Evolutionary conservation across 306 rosid genomes (phyloP), one percentile per base, ranked within the genome.

Genomic region (Trifolium repens): DNA sequence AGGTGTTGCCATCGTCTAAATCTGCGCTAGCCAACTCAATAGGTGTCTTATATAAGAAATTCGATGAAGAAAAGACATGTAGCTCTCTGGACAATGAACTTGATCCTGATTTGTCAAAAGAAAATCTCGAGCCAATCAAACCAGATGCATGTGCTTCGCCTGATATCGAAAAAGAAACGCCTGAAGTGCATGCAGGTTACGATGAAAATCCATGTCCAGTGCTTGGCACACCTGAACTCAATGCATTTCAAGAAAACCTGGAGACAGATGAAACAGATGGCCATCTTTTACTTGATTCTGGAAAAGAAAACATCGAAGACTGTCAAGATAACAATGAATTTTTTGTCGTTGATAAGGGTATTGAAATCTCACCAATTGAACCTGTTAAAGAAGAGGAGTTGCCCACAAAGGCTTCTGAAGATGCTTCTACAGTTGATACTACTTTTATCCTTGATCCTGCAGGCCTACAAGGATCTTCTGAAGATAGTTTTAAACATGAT

Each of bases 1-100:
- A 87, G 79, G 87, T 91, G 47, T 71, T 88, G 80, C 97, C 97
- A 35, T 12, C 62, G 27, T 81, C 96, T 24, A 81, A 76, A 83
- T 82, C 84, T 8, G 92, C 82, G 70, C 88, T 89, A 14, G 90
- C 93, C 74, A 87, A 86, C 79, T 85, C 97, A 5, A 89, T 91
- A 12, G 85, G 81, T 67, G 40, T 72, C 57, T 86, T 93, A 22
- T 84, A 85, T 80, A 68, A 75, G 72, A 93, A 93, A 85, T 77
- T 93, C 57, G 97, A 93, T 34, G 91, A 88, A 57, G 90, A 80
- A 13, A 78, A 79, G 62, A 64, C 67, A 32, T 64, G 68, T 42
- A 63, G 22, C 52, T 77, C 86, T 79, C 73, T 5, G 75, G 78
- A 74, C 30, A 35, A 73, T 13, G 74, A 74, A 30, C 80, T 80